Percentiles rank a stretch among this genome's conserved stretches.
Evolutionary conservation across 352 stramenopile genomes (phyloP).

Genomic region (Phytophthora colocasiae): DNA sequence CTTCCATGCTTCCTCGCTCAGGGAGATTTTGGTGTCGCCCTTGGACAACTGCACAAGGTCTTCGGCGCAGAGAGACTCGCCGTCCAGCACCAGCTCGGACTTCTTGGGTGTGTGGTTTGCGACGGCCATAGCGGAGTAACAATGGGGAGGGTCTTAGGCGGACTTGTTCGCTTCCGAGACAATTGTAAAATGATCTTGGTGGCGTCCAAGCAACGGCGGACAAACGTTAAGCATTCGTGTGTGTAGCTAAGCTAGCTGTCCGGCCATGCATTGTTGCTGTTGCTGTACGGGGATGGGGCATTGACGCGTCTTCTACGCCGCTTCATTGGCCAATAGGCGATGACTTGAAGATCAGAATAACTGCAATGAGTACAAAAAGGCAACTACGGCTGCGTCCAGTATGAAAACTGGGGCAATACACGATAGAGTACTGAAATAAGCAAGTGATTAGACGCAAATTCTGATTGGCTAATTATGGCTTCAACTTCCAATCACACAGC

Average conservation of each 20-base stretch:
- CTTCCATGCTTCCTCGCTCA: conserved; percentile 77
- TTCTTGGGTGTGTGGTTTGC: conserved; percentile 12
- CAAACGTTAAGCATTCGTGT: conserved; percentile 9
- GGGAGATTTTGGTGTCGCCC: conserved; percentile 57
- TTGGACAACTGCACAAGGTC: conserved; percentile 79
- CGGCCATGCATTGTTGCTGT: conserved; percentile 19
- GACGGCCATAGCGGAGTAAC: conserved; percentile 18
- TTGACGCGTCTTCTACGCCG: conserved; percentile 22
- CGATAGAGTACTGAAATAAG: conserved; percentile 23
- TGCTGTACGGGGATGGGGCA: conserved; percentile 14
- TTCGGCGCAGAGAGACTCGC: conserved; percentile 70
- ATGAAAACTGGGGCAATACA: neutral
- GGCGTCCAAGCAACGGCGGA: conserved; percentile 4
- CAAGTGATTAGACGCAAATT: conserved; percentile 33
- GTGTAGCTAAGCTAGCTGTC: neutral
- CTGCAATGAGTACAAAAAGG: conserved; percentile 24
- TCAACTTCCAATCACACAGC: conserved; percentile 27
- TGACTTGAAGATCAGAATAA: conserved; percentile 1
- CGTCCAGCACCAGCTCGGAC: conserved; percentile 61
- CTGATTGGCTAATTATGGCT: conserved; percentile 16
- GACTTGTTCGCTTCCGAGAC: conserved; percentile 26
- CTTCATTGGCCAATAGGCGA: conserved; percentile 19
- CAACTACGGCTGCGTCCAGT: neutral
- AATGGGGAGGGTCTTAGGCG: neutral
- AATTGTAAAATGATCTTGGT: conserved; percentile 31